phyloP scores from a whole-genome alignment of 2,329 filamentous ascomycete species.

The Celoporthe dispersa region DNA sequence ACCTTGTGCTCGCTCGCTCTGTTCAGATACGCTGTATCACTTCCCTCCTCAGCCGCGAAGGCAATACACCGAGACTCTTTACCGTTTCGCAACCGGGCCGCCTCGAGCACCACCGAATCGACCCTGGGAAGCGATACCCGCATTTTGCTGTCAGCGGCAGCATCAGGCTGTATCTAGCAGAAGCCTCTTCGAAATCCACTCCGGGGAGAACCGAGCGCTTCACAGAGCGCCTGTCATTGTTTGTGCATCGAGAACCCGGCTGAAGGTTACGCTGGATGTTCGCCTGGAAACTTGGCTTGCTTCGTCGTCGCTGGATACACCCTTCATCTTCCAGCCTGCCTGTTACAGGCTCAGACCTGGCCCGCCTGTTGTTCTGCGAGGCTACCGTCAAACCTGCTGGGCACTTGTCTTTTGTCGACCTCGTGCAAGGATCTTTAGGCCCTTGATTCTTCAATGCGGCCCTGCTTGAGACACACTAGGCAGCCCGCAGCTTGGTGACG shows the following conservation, averaged over 20 bases:
- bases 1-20: background rate
- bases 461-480: conserved; percentile 35
- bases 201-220: background rate
- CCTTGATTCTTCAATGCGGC: conserved; percentile 21
- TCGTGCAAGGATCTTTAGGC: conserved; percentile 17
- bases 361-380: conserved; percentile 1
- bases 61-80: background rate
- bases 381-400: conserved; percentile 2
- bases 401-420: conserved; percentile 4
- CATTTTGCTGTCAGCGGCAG: background rate
- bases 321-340: conserved; percentile 1
- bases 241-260: background rate
- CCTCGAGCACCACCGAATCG: background rate
- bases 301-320: conserved; percentile 18
- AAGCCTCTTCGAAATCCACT: background rate
- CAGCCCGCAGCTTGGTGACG: conserved; percentile 38
- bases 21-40: background rate
- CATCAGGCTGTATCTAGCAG: background rate
- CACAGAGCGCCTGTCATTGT: conserved; percentile 10
- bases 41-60: background rate
- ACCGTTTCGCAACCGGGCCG: conserved; percentile 8
- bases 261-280: conserved; percentile 11
- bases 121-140: background rate
- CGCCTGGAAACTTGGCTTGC: conserved; percentile 10
- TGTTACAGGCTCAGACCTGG: conserved; percentile 2